Base-by-base conservation (phyloP, 2,329 filamentous ascomycete genomes). In the Aspergillus eucalypticola region DNA sequence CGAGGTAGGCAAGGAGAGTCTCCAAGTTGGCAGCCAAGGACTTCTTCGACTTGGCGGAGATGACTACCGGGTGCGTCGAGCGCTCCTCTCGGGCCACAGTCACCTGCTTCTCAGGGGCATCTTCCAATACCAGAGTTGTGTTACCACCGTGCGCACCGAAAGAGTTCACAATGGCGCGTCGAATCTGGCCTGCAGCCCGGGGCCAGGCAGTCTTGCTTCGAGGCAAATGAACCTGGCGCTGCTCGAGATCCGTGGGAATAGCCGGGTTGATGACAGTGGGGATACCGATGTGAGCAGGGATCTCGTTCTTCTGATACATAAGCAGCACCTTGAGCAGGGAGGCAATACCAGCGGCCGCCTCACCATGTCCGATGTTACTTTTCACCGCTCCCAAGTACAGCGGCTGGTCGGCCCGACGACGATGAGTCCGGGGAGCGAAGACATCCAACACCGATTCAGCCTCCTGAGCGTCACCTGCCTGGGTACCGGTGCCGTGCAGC, bases 71-170 rank as follows among this genome's bases (percentile, higher is more conserved):
- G 83, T 77, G 41, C 90, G 75, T 17, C 86, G 71, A 60, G 88
- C 83, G 2, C 78, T 78, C 13, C 72, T 76, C 21, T 86, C 78
- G 63, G 88, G 85, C 2, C 54, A 32, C 11, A 8, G 11, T 0
- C 66, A 56, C 2, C 67, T 15, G 13, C 8, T n/a, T 3, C 21
- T 11, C 67, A 60, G 10, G 60, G 0, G 79, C 83, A 51, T 89
- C 87, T 68, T 89, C 84, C 1, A 90, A 66, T 2, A 90, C 71
- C 13, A 90, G 68, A 6, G 84, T 83, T 0, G 87, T 88, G 73
- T 90, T 91, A 15, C 89, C 88, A 59, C 88, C 88, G 56, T 88
- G 86, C 2, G 88, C 89, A 64, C 84, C 84, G 69, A 90, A 90
- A 74, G 88, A 89, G 78, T 90, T 90, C 65, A 88, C 75, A 25